Conservation (phyloP, 2,329 filamentous ascomycete genomes). For the Geoglossum cookeanum region DNA sequence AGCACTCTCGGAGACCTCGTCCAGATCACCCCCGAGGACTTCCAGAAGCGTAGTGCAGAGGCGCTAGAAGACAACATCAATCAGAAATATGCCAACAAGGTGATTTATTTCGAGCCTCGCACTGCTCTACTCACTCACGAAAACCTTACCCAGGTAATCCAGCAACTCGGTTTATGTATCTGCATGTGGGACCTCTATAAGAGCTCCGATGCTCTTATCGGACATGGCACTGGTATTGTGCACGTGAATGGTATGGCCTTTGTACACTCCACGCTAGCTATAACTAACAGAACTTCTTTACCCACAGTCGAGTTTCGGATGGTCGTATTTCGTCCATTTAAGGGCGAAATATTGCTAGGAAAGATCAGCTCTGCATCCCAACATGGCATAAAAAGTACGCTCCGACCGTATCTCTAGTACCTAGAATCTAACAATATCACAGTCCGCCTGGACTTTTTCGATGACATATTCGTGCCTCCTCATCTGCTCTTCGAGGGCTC, state of each 20-base stretch:
- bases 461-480: constrained; percentile 68
- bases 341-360: constrained; percentile 76
- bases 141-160: constrained; percentile 44
- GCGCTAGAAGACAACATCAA: constrained; percentile 96
- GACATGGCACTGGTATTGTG: constrained; percentile 76
- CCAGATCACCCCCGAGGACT: constrained; percentile 77
- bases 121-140: not conserved
- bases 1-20: constrained; percentile 89
- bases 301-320: constrained; percentile 74
- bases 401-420: not conserved
- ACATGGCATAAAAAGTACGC: constrained; percentile 49
- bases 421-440: not conserved
- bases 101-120: constrained; percentile 17
- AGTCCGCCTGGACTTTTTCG: constrained; percentile 83
- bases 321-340: constrained; percentile 88
- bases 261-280: not conserved
- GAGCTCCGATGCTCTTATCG: constrained; percentile 82
- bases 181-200: constrained; percentile 82
- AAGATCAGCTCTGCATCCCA: constrained; percentile 59
- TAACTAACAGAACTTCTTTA: not conserved
- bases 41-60: constrained; percentile 60
- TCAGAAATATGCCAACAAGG: constrained; percentile 87
- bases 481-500: constrained; percentile 57
- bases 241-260: constrained; percentile 64
- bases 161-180: constrained; percentile 84